A percentile compares a stretch with the other conserved stretches of the same genome.
Evolutionary conservation across 805 yeast species (phyloP).

Genomic region (Ogataea pini): DNA sequence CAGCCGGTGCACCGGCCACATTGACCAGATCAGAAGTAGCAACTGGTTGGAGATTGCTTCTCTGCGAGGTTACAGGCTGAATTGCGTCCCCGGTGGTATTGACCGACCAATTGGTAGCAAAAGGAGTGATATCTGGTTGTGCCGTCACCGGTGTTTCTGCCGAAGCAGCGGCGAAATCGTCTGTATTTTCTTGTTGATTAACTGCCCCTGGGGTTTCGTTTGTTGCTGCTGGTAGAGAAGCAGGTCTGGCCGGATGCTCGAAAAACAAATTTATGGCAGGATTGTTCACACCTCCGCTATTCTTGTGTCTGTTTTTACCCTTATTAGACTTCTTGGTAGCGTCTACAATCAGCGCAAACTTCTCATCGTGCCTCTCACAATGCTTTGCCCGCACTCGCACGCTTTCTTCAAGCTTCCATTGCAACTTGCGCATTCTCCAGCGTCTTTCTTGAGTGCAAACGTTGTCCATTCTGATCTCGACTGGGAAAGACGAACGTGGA

Average conservation of each 20-base stretch:
- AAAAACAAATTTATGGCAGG: slow-evolving; percentile 31
- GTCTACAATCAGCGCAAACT: slow-evolving; percentile 48
- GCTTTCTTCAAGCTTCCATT: slow-evolving; percentile 87
- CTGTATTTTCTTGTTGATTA: neutral
- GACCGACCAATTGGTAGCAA: slow-evolving; percentile 33
- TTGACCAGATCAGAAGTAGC: slow-evolving; percentile 2
- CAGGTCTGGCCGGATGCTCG: slow-evolving; percentile 27
- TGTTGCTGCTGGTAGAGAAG: slow-evolving; percentile 8
- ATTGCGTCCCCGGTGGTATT: slow-evolving; percentile 14
- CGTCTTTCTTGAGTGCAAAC: slow-evolving; percentile 58
- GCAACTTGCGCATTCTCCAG: slow-evolving; percentile 90
- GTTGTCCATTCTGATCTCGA: slow-evolving; percentile 81
- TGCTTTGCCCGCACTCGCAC: slow-evolving; percentile 59
- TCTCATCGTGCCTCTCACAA: slow-evolving; percentile 58
- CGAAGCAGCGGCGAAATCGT: neutral
- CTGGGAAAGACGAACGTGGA: slow-evolving; percentile 82
- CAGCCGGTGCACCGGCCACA: neutral
- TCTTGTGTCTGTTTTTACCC: slow-evolving; percentile 27
- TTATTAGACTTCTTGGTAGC: slow-evolving; percentile 34
- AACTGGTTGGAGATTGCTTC: slow-evolving; percentile 5
- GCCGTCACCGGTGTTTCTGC: slow-evolving; percentile 8
- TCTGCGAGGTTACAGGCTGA: slow-evolving; percentile 15
- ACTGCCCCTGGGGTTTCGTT: slow-evolving; percentile 1
- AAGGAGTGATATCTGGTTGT: slow-evolving; percentile 24
- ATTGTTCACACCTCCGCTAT: slow-evolving; percentile 32